Evolutionary conservation across 345 rosid genomes (phyloP).

Genomic region (Angophora floribunda): DNA sequence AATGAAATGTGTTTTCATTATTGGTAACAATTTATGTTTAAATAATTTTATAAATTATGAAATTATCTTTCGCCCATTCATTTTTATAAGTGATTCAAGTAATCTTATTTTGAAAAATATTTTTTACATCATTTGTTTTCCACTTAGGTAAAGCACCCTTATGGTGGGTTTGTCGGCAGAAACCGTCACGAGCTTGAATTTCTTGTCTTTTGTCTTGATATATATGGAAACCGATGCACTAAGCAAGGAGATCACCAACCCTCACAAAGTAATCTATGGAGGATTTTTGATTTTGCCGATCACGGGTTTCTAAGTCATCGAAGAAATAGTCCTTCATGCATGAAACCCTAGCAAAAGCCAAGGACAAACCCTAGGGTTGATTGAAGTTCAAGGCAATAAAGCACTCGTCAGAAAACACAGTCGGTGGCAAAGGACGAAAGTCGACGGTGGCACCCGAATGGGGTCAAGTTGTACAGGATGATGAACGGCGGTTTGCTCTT

Average conservation of each 20-base stretch:
- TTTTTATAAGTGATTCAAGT: background rate
- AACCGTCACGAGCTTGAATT: background rate
- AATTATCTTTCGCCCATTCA: background rate
- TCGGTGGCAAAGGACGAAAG: background rate
- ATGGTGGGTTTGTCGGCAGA: background rate
- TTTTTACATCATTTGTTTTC: background rate
- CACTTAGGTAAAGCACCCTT: background rate
- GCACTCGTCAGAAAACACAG: background rate
- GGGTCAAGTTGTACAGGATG: background rate
- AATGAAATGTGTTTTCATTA: background rate
- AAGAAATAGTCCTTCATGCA: background rate
- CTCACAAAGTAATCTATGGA: background rate
- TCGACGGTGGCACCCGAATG: background rate
- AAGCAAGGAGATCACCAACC: background rate
- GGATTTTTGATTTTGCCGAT: background rate
- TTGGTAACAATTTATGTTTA: background rate
- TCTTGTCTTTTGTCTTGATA: background rate
- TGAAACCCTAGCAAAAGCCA: background rate
- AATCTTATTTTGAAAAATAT: too few species aligned
- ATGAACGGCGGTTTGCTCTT: background rate
- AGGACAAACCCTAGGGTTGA: background rate
- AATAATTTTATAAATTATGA: background rate
- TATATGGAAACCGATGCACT: background rate
- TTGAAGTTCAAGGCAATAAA: background rate
- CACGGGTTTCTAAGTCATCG: background rate